A percentile compares a stretch with the other conserved stretches of the same genome.
phyloP scores from a whole-genome alignment of 768 basidiomycete genomes.

The Tulasnella sp. region DNA sequence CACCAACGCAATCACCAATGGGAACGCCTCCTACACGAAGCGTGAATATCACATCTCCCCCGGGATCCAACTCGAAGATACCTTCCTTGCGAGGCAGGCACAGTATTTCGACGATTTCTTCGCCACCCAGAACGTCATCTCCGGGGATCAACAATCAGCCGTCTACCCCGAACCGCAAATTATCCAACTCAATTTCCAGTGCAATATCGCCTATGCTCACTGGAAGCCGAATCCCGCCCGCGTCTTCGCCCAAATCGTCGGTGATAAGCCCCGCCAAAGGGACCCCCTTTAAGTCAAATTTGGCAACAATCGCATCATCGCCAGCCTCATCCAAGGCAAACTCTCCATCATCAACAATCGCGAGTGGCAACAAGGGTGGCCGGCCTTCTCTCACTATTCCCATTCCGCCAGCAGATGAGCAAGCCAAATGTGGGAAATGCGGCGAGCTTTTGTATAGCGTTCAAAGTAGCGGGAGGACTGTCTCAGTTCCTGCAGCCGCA shows the following conservation, averaged over 20 bases:
- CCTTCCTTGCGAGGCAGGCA: constrained; percentile 1
- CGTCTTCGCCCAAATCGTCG: neutral
- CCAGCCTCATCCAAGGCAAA: constrained; percentile 45
- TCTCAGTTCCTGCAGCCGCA: constrained; percentile 44
- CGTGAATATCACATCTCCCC: constrained; percentile 10
- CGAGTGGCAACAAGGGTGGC: neutral
- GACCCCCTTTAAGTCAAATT: neutral
- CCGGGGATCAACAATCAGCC: neutral
- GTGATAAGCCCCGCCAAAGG: neutral
- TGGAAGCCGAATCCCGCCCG: too few relatives aligned
- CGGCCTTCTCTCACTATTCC: constrained; percentile 5
- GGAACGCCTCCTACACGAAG: constrained; percentile 2
- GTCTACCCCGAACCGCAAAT: too few relatives aligned
- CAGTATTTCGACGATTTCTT: neutral
- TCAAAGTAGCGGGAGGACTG: constrained; percentile 40
- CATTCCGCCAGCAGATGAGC: constrained; percentile 21
- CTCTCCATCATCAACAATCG: constrained; percentile 24
- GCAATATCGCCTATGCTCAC: too few relatives aligned
- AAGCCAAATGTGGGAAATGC: constrained; percentile 50
- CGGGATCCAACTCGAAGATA: neutral
- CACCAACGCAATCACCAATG: constrained; percentile 7
- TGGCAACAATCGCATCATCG: constrained; percentile 23
- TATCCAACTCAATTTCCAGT: too few relatives aligned
- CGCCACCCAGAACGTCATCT: neutral
- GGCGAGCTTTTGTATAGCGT: constrained; percentile 43